These are phyloP conservation scores for Curvularia eragrostidis DNA, from an alignment of 2,329 filamentous ascomycete genomes.

Conservation along the genomic window DNA sequence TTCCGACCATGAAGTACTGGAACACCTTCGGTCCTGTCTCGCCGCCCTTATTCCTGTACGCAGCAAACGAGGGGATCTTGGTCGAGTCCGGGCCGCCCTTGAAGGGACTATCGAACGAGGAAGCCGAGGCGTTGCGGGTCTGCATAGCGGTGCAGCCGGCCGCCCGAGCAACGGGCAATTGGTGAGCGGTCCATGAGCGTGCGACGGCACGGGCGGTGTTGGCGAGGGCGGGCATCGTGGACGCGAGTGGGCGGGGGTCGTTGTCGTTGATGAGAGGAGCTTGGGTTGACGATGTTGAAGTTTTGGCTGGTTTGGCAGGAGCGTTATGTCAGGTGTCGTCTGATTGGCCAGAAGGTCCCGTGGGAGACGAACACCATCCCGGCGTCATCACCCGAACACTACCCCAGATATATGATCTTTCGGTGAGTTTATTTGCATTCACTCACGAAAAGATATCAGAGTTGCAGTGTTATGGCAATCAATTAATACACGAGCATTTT, in stretches of 20 bases:
- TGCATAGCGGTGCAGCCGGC: conserved; percentile 54
- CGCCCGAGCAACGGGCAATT: conserved; percentile 56
- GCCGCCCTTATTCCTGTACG: conserved; percentile 77
- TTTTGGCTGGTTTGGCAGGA: conserved; percentile 31
- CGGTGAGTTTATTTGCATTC: background rate
- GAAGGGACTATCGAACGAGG: conserved; percentile 64
- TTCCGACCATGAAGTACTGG: conserved; percentile 98
- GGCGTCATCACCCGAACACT: conserved; percentile 12
- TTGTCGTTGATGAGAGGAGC: conserved; percentile 29
- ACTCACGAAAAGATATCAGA: background rate
- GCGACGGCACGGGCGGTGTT: conserved; percentile 55
- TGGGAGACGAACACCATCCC: conserved; percentile 11
- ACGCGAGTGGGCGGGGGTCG: conserved; percentile 38
- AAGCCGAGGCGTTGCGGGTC: conserved; percentile 53
- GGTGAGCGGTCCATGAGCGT: conserved; percentile 56
- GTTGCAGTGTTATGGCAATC: background rate
- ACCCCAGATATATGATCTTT: background rate
- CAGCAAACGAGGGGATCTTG: conserved; percentile 86
- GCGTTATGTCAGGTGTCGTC: conserved; percentile 17
- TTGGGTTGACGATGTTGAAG: conserved; percentile 33
- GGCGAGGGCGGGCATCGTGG: conserved; percentile 59
- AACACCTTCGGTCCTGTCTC: conserved; percentile 83
- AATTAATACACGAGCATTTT: background rate
- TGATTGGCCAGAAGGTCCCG: conserved; percentile 12
- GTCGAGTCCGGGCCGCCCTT: conserved; percentile 58